Conservation (phyloP, 805 yeast genomes). For the Lipomyces yamadae region DNA sequence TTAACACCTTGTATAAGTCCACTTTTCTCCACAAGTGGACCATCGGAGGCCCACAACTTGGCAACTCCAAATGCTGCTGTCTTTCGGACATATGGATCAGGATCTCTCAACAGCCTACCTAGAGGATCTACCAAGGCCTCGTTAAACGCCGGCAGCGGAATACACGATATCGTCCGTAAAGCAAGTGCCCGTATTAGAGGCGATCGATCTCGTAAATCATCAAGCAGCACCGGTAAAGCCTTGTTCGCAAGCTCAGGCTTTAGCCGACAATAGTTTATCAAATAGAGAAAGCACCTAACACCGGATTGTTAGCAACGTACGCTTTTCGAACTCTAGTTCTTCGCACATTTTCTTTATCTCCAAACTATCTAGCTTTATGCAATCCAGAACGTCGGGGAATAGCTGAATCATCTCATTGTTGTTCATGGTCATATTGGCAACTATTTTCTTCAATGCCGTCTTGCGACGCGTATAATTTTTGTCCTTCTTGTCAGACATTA, state of each 20-base stretch:
- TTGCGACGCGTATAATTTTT: conserved; percentile 48
- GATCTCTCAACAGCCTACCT: conserved; percentile 50
- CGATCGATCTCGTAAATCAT: conserved; percentile 58
- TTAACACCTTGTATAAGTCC: conserved; percentile 57
- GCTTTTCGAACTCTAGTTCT: neutral
- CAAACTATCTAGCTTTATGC: conserved; percentile 57
- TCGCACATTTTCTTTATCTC: conserved; percentile 65
- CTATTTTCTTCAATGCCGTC: conserved; percentile 66
- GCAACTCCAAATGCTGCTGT: conserved; percentile 73
- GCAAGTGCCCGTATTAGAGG: conserved; percentile 63
- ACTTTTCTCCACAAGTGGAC: conserved; percentile 51
- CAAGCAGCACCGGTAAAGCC: conserved; percentile 59
- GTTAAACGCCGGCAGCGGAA: conserved; percentile 59
- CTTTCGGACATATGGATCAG: conserved; percentile 65
- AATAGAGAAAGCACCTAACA: conserved; percentile 61
- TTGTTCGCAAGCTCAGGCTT: conserved; percentile 61
- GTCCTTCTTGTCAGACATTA: conserved; percentile 44
- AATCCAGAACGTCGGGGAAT: conserved; percentile 66
- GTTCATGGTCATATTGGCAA: conserved; percentile 83
- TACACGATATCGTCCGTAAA: conserved; percentile 64
- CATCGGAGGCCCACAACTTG: conserved; percentile 63
- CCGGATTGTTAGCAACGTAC: neutral
- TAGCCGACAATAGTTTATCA: conserved; percentile 62
- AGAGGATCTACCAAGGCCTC: conserved; percentile 52
- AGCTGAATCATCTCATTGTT: conserved; percentile 74